Percentiles rank a stretch among this genome's conserved stretches.
These are phyloP conservation scores for Neopestalotiopsis sp. DNA, from an alignment of 2,329 filamentous ascomycete genomes.

Conservation along the genomic window DNA sequence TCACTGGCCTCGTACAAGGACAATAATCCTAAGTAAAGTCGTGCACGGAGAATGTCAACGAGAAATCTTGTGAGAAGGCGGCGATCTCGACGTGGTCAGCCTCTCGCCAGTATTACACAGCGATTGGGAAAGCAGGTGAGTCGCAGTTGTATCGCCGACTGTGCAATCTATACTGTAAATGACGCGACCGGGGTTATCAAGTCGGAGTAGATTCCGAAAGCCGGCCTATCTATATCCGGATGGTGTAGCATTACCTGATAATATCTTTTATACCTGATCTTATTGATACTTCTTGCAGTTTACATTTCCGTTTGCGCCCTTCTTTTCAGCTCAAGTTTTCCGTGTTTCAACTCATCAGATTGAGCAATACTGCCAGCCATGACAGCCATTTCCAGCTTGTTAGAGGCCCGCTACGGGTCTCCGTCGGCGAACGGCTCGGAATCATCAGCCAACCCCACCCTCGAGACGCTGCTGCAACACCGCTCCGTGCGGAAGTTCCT, in stretches of 20 bases:
- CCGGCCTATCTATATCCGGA: neutral
- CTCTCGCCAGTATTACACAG: no score
- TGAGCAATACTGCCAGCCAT: conserved; percentile 7
- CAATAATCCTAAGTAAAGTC: no score
- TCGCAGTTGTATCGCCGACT: neutral
- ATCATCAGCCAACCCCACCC: conserved; percentile 24
- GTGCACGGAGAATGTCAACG: rapidly evolving
- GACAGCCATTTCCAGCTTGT: conserved; percentile 25
- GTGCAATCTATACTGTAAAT: conserved; percentile 4
- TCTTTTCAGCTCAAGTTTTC: neutral
- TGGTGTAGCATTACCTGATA: neutral
- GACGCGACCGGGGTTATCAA: neutral
- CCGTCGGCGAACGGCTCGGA: neutral
- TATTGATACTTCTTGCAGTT: neutral
- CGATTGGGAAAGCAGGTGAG: neutral
- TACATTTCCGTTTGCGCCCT: neutral
- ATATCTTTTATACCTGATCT: neutral
- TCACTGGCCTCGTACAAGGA: no score
- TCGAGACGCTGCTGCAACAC: conserved; percentile 36
- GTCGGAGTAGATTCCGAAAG: neutral
- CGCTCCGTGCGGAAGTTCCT: conserved; percentile 36
- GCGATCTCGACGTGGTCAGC: no score
- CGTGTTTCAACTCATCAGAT: neutral
- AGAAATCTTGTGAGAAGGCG: no score
- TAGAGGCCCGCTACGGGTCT: conserved; percentile 29